These are phyloP conservation scores for Diplodia intermedia DNA, from an alignment of 2,329 filamentous ascomycete species.

Conservation along the genomic window DNA sequence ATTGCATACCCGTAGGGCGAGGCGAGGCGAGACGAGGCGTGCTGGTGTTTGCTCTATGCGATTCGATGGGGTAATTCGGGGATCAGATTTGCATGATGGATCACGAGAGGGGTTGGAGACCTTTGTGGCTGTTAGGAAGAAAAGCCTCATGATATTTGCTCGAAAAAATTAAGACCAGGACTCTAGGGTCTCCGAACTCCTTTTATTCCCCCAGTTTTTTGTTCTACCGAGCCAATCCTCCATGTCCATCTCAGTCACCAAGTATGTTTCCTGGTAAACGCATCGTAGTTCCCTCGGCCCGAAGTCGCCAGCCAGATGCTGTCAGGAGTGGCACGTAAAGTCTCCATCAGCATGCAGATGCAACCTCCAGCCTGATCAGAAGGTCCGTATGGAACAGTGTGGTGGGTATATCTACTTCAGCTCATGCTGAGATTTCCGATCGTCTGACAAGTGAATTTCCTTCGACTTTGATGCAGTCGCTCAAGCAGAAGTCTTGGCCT, in stretches of 20 bases:
- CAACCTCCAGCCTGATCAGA: neutral
- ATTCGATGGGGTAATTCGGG: neutral
- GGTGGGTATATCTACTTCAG: neutral
- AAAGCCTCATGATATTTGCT: conserved; percentile 21
- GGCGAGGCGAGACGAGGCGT: neutral
- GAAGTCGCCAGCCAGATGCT: neutral
- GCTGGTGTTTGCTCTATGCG: neutral
- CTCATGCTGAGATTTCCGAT: neutral
- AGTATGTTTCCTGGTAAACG: neutral
- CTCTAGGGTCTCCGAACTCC: conserved; percentile 17
- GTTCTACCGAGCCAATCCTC: neutral
- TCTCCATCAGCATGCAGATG: neutral
- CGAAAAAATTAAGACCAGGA: conserved; percentile 11
- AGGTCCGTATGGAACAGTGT: neutral
- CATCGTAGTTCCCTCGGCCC: neutral
- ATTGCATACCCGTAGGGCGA: neutral
- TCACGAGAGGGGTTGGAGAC: neutral
- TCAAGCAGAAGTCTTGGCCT: conserved; percentile 27
- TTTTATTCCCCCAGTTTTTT: conserved; percentile 16
- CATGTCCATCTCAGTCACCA: neutral
- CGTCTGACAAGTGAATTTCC: neutral
- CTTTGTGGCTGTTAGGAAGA: neutral
- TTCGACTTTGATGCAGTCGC: too few species aligned
- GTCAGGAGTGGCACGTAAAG: neutral
- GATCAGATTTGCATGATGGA: neutral